Conservation (phyloP, 805 yeast species). For the Cyberlindnera xishuangbannaensis region DNA sequence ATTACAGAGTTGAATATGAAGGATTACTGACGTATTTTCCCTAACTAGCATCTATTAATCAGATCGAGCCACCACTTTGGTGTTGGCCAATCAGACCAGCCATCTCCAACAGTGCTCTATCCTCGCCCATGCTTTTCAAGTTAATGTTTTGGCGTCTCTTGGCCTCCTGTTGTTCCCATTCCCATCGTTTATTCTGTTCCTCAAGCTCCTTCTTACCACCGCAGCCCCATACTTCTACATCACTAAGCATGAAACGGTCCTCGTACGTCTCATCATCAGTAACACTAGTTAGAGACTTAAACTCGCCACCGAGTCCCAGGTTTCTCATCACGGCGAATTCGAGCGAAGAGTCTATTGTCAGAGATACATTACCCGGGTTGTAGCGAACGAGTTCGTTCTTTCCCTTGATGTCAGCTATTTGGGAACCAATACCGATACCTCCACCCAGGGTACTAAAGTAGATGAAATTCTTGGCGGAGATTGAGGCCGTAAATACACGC, state of each 20-base stretch:
- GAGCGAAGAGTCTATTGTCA: slow-evolving; percentile 70
- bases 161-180: slow-evolving; percentile 89
- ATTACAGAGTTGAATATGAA: not conserved
- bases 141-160: slow-evolving; percentile 70
- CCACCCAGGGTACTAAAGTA: slow-evolving; percentile 72
- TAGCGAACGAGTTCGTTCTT: slow-evolving; percentile 36
- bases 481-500: slow-evolving; percentile 41
- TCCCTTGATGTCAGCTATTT: slow-evolving; percentile 52
- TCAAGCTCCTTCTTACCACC: slow-evolving; percentile 74
- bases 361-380: slow-evolving; percentile 70
- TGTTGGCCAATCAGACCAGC: slow-evolving; percentile 56
- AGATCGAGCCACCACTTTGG: slow-evolving; percentile 45
- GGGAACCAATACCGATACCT: slow-evolving; percentile 78
- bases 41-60: slow-evolving; percentile 2
- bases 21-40: not conserved
- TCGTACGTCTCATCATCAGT: slow-evolving; percentile 43
- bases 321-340: slow-evolving; percentile 81
- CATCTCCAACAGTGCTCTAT: slow-evolving; percentile 79
- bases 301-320: slow-evolving; percentile 49
- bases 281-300: slow-evolving; percentile 31
- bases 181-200: slow-evolving; percentile 75
- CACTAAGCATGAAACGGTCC: slow-evolving; percentile 62
- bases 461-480: slow-evolving; percentile 34
- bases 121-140: slow-evolving; percentile 64
- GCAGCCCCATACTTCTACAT: slow-evolving; percentile 88